phyloP scores from a whole-genome alignment of 768 basidiomycete species.

The Tulasnella sp. region DNA sequence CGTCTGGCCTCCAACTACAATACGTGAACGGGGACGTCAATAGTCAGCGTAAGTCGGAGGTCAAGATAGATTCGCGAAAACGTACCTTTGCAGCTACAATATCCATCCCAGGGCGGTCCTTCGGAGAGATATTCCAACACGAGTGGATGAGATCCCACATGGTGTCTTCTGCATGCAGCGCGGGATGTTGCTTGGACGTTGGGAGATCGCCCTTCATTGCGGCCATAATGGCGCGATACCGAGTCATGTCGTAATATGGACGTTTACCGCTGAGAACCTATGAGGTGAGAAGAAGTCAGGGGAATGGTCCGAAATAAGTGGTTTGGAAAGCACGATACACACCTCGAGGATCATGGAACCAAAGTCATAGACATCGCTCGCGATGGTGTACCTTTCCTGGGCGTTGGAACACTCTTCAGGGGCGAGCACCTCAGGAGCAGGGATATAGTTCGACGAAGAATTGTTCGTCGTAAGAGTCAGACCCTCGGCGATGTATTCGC shows the following conservation, averaged over 20 bases:
- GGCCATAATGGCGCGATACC: background rate
- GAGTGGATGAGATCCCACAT: background rate
- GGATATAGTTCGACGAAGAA: too few relatives aligned
- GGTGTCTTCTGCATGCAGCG: background rate
- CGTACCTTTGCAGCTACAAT: background rate
- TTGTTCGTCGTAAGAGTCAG: too few relatives aligned
- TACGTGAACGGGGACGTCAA: too few relatives aligned
- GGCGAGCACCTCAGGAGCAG: too few relatives aligned
- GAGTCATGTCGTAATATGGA: background rate
- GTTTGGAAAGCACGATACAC: too few relatives aligned
- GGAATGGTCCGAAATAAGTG: too few relatives aligned
- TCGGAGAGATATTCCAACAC: background rate
- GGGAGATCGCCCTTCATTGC: background rate
- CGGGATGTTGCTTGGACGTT: background rate
- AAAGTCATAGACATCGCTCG: background rate
- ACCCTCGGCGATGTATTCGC: too few relatives aligned
- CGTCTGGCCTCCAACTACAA: too few relatives aligned
- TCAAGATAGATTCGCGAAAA: background rate
- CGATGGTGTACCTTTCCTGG: background rate
- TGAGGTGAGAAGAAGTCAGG: too few relatives aligned
- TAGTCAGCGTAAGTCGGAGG: background rate
- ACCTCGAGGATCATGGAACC: background rate
- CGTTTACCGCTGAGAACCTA: constrained; percentile 1
- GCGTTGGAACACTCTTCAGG: too few relatives aligned
- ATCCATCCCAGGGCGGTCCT: background rate